Evolutionary conservation across 306 rosid species (phyloP).

Genomic region (Quillaja saponaria): DNA sequence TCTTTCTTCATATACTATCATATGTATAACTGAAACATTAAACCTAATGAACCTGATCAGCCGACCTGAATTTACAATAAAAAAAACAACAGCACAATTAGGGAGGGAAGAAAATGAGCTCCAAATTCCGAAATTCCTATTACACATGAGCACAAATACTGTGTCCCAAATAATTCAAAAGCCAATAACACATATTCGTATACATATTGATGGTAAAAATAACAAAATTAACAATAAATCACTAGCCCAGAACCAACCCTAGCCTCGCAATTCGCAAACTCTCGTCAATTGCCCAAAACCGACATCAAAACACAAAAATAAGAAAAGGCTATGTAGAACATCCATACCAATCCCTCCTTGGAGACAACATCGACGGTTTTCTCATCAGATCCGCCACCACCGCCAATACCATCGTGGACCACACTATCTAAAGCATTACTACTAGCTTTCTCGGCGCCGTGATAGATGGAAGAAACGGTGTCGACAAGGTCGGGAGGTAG

Average conservation of each 20-base stretch:
- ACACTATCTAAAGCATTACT: not conserved
- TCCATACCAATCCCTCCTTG: conserved; percentile 31
- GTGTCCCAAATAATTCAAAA: conserved; percentile 2
- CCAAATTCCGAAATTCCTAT: not conserved
- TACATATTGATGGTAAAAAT: not conserved
- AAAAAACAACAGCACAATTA: not conserved
- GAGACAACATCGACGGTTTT: not conserved
- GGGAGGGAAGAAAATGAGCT: not conserved
- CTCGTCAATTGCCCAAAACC: conserved; percentile 5
- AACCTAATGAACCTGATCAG: not conserved
- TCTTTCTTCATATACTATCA: not conserved
- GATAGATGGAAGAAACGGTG: conserved; percentile 74
- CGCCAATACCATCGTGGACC: not conserved
- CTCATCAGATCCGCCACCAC: conserved; percentile 5
- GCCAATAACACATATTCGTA: conserved; percentile 8
- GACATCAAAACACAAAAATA: conserved; percentile 6
- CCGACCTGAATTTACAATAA: not conserved
- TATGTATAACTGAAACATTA: not conserved
- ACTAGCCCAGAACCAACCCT: conserved; percentile 23
- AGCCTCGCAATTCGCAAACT: conserved; percentile 7
- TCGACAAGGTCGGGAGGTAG: conserved; percentile 72
- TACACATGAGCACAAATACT: not conserved
- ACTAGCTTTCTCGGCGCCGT: conserved; percentile 3
- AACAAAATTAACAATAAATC: conserved; percentile 26
- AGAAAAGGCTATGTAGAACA: not conserved